Percentiles rank a stretch among this genome's conserved stretches.
phyloP scores from a whole-genome alignment of 768 basidiomycete genomes.

The Exsudoporus frostii region DNA sequence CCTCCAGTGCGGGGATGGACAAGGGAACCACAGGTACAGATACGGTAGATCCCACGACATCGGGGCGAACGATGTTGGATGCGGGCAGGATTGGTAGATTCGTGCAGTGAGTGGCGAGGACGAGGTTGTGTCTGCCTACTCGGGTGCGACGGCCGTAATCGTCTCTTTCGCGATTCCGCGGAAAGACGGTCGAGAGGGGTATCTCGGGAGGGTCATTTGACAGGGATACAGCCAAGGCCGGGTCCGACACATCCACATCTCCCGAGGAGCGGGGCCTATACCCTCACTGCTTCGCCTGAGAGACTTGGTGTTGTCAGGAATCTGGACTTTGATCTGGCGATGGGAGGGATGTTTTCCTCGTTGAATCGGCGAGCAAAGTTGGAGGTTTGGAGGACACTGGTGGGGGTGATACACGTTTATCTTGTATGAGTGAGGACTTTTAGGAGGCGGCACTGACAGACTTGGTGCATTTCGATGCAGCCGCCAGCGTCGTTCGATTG shows the following conservation, averaged over 20 bases:
- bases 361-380: constrained; percentile 23
- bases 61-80: constrained; percentile 13
- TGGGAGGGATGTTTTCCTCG: constrained; percentile 36
- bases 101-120: too few relatives aligned
- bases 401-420: neutral
- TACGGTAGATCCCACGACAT: constrained; percentile 15
- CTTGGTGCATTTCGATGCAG: too few relatives aligned
- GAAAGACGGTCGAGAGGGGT: constrained; percentile 22
- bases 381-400: constrained; percentile 20
- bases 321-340: constrained; percentile 13
- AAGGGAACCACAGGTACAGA: constrained; percentile 65
- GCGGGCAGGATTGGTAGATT: too few relatives aligned
- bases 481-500: too few relatives aligned
- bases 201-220: constrained; percentile 19
- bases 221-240: constrained; percentile 6
- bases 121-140: constrained; percentile 26
- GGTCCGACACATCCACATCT: constrained; percentile 3
- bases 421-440: neutral
- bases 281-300: too few relatives aligned
- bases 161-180: constrained; percentile 9
- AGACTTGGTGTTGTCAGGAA: constrained; percentile 28
- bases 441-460: too few relatives aligned
- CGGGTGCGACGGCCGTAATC: constrained; percentile 25
- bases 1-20: constrained; percentile 64
- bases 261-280: constrained; percentile 17